Evolutionary conservation across 495 filamentous ascomycete species (phyloP), one percentile per base, ranked within the genome.

Genomic region (Bryoglossum gracile): DNA sequence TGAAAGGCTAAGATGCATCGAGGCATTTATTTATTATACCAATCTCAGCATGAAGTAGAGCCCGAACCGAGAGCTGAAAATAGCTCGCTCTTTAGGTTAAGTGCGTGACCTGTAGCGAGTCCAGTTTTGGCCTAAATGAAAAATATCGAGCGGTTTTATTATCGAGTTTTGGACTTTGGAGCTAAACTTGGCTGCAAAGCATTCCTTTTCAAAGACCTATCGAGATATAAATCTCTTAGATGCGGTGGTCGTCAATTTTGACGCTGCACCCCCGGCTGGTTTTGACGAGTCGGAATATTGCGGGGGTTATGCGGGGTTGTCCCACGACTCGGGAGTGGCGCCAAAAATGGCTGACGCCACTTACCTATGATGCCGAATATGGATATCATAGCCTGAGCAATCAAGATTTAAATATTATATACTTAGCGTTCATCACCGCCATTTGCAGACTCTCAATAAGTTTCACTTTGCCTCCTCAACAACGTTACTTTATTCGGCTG

Each of bases 101-200:
- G n/a, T 32, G 6, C 6, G 28, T 32, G n/a, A 32, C 37, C 16
- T 40, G 18, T 40, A 40, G 37, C 37, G 37, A 4, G 14, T 40
- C 4, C 11, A 40, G 22, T 40, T 40, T 40, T 40, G 22, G 37
- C 37, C 37, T 40, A 40, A 40, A 22, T 40, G 22, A 40, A 40
- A 19, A 40, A 40, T 40, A 22, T 40, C 37, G 13, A 40, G 37
- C 19, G 37, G 37, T 38, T 40, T 40, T 40, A 40, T 40, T 40
- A 40, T 40, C 11, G 37, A 40, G 37, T 40, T 40, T 40, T 40
- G 11, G 37, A 40, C 37, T 40, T 40, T 40, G 16, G 37, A 40
- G 37, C 37, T 40, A 40, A 40, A 21, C 18, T 40, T 40, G 16
- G 37, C 37, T 40, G 22, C 18, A 40, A 19, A 40, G 37, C 22